Base-by-base conservation (phyloP, 345 rosid genomes). In the Camelina sativa region DNA sequence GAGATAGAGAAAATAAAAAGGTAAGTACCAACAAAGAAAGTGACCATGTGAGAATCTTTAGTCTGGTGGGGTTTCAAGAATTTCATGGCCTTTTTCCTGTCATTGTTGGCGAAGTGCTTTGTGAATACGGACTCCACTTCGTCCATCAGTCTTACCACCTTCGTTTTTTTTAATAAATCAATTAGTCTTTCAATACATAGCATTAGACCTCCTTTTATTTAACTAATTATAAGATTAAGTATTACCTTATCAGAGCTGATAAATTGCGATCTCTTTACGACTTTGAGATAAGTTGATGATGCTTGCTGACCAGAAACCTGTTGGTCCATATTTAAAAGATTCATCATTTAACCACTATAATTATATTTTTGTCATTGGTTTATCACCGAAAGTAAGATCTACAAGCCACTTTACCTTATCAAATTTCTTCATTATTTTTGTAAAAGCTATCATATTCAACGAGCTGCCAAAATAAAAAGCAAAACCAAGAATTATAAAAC, bases 71-170 rank as follows among this genome's bases (percentile, higher is more conserved):
- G 98, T 80, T 80, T 89, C 76, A 96, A 80, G 85, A 89, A 96
- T 66, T 96, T 92, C 99, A 96, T 96, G 11, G 99, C 94, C 77
- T 82, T 96, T 81, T 92, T 96, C 68, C 99, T 88, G 85, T 96
- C 98, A 83, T 87, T 88, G 85, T 75, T 92, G 73, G 97, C 88
- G 81, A 96, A 92, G 89, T 91, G 91, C 91, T 87, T 86, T 83
- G 98, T 92, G 86, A 96, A 92, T 68, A 88, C 79, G 86, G 91
- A 86, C 84, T 96, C 99, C 91, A 92, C 98, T 81, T 96, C 99
- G 62, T 96, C 99, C 97, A 90, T 96, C 25, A 90, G 84, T 78
- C 89, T 87, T 7, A 92, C 94, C 74, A 87, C 89, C 98, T 95
- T 79, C 52, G 3, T 66, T 69, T 20, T 32, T 32, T 40, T 10